Base-by-base conservation (phyloP, 2,329 filamentous ascomycete genomes). In the Cladophialophora bantiana region DNA sequence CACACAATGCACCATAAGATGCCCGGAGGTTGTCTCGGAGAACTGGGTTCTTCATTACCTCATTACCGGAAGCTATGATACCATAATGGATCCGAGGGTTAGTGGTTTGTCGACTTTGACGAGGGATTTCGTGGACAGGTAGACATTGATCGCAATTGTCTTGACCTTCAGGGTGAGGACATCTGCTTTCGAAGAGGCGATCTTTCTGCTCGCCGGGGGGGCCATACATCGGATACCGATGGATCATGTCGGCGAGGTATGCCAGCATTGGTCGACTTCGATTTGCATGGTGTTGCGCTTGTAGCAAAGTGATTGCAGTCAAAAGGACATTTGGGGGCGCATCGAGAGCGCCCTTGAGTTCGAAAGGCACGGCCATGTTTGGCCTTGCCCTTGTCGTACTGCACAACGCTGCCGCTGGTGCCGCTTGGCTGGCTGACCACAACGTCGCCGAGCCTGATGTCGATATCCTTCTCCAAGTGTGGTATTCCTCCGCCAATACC, bases 51-150 rank as follows among this genome's bases (percentile, higher is more conserved):
- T 72, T 75, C 13, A 76, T 68, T 1, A 75, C 70, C 32, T 71
- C 66, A 42, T 77, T 74, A 1, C 71, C 73, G 4, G 75, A 76
- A 5, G 63, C 74, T 26, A 76, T 73, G 0, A 63, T 65, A 1
- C 74, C 74, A 42, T 76, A 74, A 50, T 76, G 73, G 20, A 75
- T 66, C 12, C 58, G 59, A 7, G 64, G 56, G 1, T n/a, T 9
- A 3, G 54, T 13, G 32, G 15, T 34, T 12, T 6, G 13, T 15
- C 40, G 38, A 26, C 15, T 20, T 15, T 36, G 9, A 31, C 59
- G 48, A 15, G n/a, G 12, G 20, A 54, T 53, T 31, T 36, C 31
- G 13, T 26, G 12, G 7, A 10, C 2, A n/a, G 18, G 2, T 34
- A 63, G 38, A 35, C 64, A 66, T 12, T 52, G 15, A 13, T 52